phyloP scores from a whole-genome alignment of 106 monocot species.

The Dendrobium officinale region DNA sequence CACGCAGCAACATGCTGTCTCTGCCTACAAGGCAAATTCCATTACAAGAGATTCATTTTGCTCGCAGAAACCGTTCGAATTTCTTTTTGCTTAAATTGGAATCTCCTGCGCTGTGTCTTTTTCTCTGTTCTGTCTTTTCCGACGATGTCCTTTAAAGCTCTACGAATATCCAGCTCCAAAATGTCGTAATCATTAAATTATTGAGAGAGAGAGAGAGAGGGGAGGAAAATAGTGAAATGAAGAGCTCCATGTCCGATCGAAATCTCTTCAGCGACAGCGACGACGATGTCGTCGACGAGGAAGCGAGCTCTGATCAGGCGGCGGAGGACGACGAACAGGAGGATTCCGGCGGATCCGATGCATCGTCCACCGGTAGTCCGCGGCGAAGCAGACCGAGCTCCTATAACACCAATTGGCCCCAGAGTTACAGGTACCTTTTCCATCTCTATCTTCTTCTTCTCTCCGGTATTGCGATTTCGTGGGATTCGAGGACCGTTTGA shows the following conservation, averaged over 20 bases:
- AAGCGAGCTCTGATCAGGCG: conserved; percentile 10
- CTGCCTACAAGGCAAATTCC: no score
- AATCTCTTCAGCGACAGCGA: conserved; percentile 41
- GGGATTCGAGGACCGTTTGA: no score
- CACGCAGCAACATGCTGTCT: no score
- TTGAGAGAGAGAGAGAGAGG: neutral
- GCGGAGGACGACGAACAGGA: neutral
- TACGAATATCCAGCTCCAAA: neutral
- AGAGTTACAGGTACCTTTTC: conserved; percentile 62
- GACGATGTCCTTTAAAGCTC: no score
- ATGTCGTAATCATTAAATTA: neutral
- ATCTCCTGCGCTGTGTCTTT: no score
- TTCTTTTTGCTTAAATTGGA: no score
- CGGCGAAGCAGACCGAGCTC: conserved; percentile 54
- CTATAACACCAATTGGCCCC: conserved; percentile 61
- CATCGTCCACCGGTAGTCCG: conserved; percentile 23
- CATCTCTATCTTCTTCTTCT: no score
- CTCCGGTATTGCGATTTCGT: no score
- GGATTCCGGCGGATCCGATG: conserved; percentile 37
- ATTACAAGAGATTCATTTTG: no score
- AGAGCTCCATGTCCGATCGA: conserved; percentile 35
- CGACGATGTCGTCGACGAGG: conserved; percentile 22
- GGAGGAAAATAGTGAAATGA: conserved; percentile 16
- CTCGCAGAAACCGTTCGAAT: no score
- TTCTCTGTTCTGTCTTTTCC: no score